Base-by-base conservation (phyloP, 495 filamentous ascomycete genomes). In the Aspergillus biplanus region DNA sequence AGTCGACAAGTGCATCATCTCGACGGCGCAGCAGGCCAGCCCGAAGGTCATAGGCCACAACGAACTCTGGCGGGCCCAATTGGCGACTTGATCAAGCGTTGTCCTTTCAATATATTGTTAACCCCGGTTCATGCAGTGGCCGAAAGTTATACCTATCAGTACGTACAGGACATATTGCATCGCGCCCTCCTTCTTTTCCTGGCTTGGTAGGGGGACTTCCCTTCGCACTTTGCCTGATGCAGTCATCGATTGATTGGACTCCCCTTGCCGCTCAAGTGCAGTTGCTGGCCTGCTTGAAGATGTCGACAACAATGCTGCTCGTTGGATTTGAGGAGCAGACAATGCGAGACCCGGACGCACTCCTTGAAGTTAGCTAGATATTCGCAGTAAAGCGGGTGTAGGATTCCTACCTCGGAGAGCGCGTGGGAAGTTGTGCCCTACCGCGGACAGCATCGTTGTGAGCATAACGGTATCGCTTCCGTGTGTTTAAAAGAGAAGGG, bases 41-140 rank as follows among this genome's bases (percentile, higher is more conserved):
- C 93, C 93, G 80, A 97, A 97, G 27, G 93, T 97, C 92, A 97
- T 96, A 71, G 93, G 93, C 93, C 93, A 97, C 58, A 97, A 81
- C 16, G 93, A 97, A 60, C 87, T 86, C 77, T 97, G 93, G 44
- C 93, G 92, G 35, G 90, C 92, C 93, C 93, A 97, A 80, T 97
- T 97, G 73, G 92, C 81, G 71, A 97, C 85, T 77, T 91, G 88
- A 76, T 97, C 93, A 68, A 97, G 86, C 11, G 93, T 93, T 15
- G 93, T 97, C 63, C 92, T 96, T 69, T 16, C 47, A 12, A 31
- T 12, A 48, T 33, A 61, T 62, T 13, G 69, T 62, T 62, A 65
- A 52, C 33, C 46, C 18, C 31, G 42, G 49, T 59, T 9, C 27
- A 27, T 31, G 33, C 11, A 31, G 50, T 55, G 8, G 47, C 32